These are phyloP conservation scores for Phytophthora fragariae DNA, from an alignment of 352 stramenopile genomes.

Conservation along the genomic window DNA sequence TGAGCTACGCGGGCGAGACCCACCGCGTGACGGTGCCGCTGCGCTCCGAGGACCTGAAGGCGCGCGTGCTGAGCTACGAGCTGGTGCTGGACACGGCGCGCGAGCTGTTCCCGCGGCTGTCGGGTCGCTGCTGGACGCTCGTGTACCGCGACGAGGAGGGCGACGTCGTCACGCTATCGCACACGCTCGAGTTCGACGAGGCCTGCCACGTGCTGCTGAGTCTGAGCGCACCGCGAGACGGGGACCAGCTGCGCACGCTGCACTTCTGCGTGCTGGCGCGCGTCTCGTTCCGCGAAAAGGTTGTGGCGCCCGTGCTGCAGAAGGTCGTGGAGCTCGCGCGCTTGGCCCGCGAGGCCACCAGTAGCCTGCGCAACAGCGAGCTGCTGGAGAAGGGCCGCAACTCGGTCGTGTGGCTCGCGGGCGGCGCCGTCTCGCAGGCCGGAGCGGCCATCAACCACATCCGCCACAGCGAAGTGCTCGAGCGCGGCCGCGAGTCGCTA, in stretches of 20 bases:
- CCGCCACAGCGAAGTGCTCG: constrained; percentile 50
- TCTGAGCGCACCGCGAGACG: constrained; percentile 30
- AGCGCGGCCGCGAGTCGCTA: constrained; percentile 64
- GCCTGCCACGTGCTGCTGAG: constrained; percentile 58
- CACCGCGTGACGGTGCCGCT: constrained; percentile 51
- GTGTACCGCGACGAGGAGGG: constrained; percentile 79
- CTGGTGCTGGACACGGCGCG: constrained; percentile 49
- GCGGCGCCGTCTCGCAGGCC: constrained; percentile 40
- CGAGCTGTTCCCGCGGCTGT: constrained; percentile 43
- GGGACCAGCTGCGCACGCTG: constrained; percentile 37
- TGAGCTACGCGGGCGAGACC: constrained; percentile 60
- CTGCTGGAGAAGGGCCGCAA: constrained; percentile 58
- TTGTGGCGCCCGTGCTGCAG: constrained; percentile 58
- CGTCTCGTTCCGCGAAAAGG: constrained; percentile 56
- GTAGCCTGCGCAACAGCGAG: constrained; percentile 41
- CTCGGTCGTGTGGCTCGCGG: constrained; percentile 50
- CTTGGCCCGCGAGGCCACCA: constrained; percentile 43
- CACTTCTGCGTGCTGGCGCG: constrained; percentile 68
- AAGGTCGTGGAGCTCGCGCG: constrained; percentile 58
- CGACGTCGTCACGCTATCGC: constrained; percentile 70
- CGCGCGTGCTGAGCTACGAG: constrained; percentile 51
- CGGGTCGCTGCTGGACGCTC: constrained; percentile 56
- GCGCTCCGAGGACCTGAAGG: constrained; percentile 16
- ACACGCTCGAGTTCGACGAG: constrained; percentile 60
- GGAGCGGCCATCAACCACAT: constrained; percentile 41